Evolutionary conservation across 2,329 filamentous ascomycete species (phyloP).

Genomic region (Cordyceps cicadae): DNA sequence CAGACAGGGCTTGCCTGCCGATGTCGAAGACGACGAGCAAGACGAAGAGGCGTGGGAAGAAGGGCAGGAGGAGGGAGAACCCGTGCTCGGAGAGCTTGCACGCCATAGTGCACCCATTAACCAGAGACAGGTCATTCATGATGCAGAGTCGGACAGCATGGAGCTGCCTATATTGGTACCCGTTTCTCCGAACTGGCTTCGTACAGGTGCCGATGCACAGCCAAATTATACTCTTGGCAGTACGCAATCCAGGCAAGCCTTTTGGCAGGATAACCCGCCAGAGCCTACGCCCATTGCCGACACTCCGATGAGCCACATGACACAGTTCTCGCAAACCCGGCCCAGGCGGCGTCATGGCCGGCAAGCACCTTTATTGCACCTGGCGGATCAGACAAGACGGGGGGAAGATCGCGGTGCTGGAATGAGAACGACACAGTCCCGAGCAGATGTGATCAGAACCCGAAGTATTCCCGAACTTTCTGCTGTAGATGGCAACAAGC

Average conservation of each 20-base stretch:
- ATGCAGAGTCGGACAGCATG: not conserved
- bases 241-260: not conserved
- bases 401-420: not conserved
- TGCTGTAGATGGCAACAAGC: not conserved
- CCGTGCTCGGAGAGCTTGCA: accelerated
- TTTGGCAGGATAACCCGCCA: not conserved
- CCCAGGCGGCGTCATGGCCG: not conserved
- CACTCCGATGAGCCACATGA: constrained; percentile 8
- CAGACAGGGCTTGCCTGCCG: not conserved
- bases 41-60: not conserved
- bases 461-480: not conserved
- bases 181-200: not conserved
- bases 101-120: not conserved
- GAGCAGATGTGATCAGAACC: not conserved
- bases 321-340: not conserved
- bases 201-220: not conserved
- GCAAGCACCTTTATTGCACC: not conserved
- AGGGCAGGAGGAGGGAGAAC: not conserved
- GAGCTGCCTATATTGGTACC: not conserved
- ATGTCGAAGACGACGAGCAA: not conserved
- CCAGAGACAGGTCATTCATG: not conserved
- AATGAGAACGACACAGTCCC: not conserved
- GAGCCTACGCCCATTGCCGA: constrained; percentile 4
- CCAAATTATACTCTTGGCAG: not conserved
- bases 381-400: not conserved